Conservation (phyloP, 2,329 filamentous ascomycete species). For the Tolypocladium inflatum region DNA sequence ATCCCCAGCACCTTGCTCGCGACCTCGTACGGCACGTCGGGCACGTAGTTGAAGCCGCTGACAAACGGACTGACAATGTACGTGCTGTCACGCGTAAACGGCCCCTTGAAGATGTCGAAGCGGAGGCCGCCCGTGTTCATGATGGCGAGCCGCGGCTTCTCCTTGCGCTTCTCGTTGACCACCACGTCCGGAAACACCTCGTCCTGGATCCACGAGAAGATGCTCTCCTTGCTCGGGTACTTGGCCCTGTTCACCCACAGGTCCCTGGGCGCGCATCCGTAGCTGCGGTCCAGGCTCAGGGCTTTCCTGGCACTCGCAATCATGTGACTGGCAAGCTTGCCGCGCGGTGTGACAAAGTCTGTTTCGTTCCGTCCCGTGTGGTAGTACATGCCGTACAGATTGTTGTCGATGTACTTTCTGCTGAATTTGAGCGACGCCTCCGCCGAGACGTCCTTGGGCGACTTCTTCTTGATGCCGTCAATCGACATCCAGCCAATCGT, state of each 20-base stretch:
- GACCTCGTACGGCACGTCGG: slow-evolving; percentile 68
- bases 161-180: slow-evolving; percentile 43
- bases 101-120: slow-evolving; percentile 90
- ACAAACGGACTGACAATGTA: slow-evolving; percentile 84
- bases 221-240: slow-evolving; percentile 63
- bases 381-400: slow-evolving; percentile 72
- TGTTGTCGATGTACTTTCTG: slow-evolving; percentile 88
- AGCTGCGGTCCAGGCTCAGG: slow-evolving; percentile 61
- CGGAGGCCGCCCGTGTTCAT: slow-evolving; percentile 86
- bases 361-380: slow-evolving; percentile 65
- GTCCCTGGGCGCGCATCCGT: slow-evolving; percentile 74
- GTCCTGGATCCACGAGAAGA: slow-evolving; percentile 73
- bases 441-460: slow-evolving; percentile 15
- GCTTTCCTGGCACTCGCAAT: slow-evolving; percentile 62
- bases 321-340: slow-evolving; percentile 58
- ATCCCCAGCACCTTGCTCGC: slow-evolving; percentile 59
- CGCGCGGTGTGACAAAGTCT: slow-evolving; percentile 68
- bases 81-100: slow-evolving; percentile 80
- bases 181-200: slow-evolving; percentile 64
- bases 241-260: slow-evolving; percentile 74
- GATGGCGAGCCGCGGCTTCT: slow-evolving; percentile 60
- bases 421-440: slow-evolving; percentile 48
- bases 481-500: slow-evolving; percentile 92
- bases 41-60: slow-evolving; percentile 66
- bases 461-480: slow-evolving; percentile 42